These are phyloP conservation scores for Phytopythium aichiense DNA, from an alignment of 352 stramenopile species.

Conservation along the genomic window DNA sequence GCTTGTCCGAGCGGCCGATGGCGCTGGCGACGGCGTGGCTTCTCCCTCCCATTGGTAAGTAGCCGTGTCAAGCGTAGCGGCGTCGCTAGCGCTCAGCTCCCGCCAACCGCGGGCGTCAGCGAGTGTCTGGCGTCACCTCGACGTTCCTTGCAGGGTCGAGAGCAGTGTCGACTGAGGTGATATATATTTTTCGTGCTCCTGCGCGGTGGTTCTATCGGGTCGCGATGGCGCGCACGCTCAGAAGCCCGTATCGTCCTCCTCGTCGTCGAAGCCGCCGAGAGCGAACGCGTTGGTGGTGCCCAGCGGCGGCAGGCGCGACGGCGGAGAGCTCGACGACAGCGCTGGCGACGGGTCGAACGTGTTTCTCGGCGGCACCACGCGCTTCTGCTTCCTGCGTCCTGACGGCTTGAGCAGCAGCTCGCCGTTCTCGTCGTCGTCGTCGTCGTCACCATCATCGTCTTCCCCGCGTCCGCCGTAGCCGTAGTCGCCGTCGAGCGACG, in stretches of 20 bases:
- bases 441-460: slow-evolving; percentile 19
- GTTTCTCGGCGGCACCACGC: slow-evolving; percentile 27
- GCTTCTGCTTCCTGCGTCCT: slow-evolving; percentile 9
- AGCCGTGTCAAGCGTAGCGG: background rate
- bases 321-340: slow-evolving; percentile 62
- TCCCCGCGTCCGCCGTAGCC: slow-evolving; percentile 8
- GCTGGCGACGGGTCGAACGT: slow-evolving; percentile 65
- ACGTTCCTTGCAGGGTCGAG: background rate
- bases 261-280: slow-evolving; percentile 60
- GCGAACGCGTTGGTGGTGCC: slow-evolving; percentile 42
- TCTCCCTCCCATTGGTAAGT: background rate
- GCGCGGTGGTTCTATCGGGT: slow-evolving; percentile 1
- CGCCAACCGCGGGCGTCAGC: background rate
- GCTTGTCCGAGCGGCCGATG: background rate
- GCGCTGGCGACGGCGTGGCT: background rate
- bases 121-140: background rate
- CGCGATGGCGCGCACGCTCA: slow-evolving; percentile 7
- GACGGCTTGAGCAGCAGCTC: slow-evolving; percentile 5
- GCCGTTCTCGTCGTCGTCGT: slow-evolving; percentile 13
- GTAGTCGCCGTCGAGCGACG: slow-evolving; percentile 45
- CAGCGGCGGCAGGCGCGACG: slow-evolving; percentile 59
- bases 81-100: background rate
- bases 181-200: too few relatives aligned
- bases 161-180: background rate
- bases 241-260: slow-evolving; percentile 61